These are phyloP conservation scores for Penicillium simplicissimum DNA, from an alignment of 495 filamentous ascomycete genomes.

Conservation along the genomic window DNA sequence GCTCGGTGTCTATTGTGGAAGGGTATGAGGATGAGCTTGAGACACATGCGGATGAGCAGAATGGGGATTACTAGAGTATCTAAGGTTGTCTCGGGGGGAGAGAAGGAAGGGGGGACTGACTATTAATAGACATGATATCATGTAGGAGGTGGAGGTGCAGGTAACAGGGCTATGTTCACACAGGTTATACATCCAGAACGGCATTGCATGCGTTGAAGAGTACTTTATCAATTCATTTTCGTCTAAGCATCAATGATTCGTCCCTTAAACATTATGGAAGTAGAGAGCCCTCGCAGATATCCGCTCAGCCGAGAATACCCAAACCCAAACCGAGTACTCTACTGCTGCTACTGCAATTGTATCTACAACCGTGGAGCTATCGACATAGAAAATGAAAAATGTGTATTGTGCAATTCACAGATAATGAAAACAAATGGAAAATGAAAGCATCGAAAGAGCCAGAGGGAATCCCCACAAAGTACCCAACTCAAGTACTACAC, in stretches of 20 bases:
- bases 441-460: slow-evolving; percentile 14
- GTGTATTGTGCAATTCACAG: slow-evolving; percentile 32
- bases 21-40: slow-evolving; percentile 64
- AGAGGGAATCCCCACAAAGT: too few relatives aligned
- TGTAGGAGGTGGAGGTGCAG: neutral
- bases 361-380: neutral
- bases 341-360: neutral
- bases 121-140: neutral
- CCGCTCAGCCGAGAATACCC: neutral
- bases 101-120: neutral
- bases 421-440: slow-evolving; percentile 35
- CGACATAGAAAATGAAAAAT: neutral
- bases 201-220: neutral
- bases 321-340: neutral
- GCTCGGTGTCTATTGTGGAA: slow-evolving; percentile 46
- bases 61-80: slow-evolving; percentile 28
- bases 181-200: neutral
- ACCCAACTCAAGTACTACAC: neutral
- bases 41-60: slow-evolving; percentile 43
- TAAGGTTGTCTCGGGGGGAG: neutral
- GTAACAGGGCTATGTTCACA: neutral
- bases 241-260: too few relatives aligned
- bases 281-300: too few relatives aligned
- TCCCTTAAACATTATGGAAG: neutral
- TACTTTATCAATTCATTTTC: neutral